A percentile compares a stretch with the other conserved stretches of the same genome.
Conservation (phyloP, 306 rosid genomes). For the Echinosophora koreensis region DNA sequence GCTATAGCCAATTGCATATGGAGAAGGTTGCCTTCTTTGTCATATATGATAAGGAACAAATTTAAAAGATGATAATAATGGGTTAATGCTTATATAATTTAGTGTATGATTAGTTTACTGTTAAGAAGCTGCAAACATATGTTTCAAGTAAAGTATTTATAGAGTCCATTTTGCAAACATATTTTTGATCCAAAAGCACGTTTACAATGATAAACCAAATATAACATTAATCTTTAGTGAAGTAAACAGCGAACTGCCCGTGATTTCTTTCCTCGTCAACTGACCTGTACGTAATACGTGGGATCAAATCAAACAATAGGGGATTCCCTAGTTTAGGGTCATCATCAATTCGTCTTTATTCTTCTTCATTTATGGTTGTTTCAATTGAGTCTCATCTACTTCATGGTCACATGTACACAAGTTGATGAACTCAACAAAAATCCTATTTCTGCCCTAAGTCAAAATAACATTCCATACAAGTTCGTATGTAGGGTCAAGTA, state of each 20-base stretch:
- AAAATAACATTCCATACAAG: background rate
- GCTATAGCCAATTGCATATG: slow-evolving; percentile 31
- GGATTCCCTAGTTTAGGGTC: background rate
- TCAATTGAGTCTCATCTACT: slow-evolving; percentile 14
- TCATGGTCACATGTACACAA: slow-evolving; percentile 7
- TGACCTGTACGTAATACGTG: background rate
- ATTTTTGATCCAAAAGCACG: no score
- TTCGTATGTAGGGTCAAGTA: slow-evolving; percentile 40
- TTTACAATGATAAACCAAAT: background rate
- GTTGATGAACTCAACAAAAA: background rate
- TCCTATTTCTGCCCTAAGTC: background rate
- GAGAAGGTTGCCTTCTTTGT: slow-evolving; percentile 40
- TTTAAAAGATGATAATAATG: slow-evolving; percentile 10
- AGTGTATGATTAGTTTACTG: no score
- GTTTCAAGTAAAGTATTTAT: no score
- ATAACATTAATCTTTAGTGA: background rate
- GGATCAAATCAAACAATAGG: slow-evolving; percentile 30
- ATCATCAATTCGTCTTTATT: background rate
- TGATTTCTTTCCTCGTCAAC: slow-evolving; percentile 21
- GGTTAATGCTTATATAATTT: background rate
- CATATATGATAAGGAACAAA: slow-evolving; percentile 11
- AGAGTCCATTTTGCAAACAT: no score
- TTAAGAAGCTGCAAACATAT: no score
- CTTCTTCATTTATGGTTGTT: background rate
- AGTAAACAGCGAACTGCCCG: background rate